A percentile compares a stretch with the other conserved stretches of the same genome.
phyloP scores from a whole-genome alignment of 164 flowering plant species.

The Cinnamomum micranthum region DNA sequence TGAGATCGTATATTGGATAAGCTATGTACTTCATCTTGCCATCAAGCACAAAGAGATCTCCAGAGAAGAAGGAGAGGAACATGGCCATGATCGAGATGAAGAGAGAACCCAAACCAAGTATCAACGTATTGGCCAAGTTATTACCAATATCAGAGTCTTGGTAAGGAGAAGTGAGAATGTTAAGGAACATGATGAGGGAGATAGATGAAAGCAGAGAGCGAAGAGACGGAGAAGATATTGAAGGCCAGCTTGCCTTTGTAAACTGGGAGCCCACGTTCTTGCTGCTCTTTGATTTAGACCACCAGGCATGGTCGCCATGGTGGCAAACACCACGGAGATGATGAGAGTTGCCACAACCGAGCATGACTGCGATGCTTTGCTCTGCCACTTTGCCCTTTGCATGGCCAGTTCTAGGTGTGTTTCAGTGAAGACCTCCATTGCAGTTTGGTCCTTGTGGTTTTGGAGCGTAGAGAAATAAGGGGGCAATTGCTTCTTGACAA shows the following conservation, averaged over 20 bases:
- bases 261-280: background rate
- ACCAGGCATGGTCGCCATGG: background rate
- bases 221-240: background rate
- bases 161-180: conserved; percentile 1
- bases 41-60: background rate
- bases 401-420: background rate
- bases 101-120: background rate
- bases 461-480: background rate
- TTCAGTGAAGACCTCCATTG: background rate
- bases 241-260: background rate
- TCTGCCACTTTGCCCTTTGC: background rate
- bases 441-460: background rate
- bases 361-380: background rate
- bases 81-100: background rate
- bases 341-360: conserved; percentile 3
- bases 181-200: background rate
- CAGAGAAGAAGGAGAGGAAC: background rate
- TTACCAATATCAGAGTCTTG: background rate
- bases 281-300: background rate
- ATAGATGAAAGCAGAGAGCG: background rate
- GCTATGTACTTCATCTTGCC: background rate
- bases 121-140: background rate
- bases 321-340: background rate
- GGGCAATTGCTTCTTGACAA: background rate
- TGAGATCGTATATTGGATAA: background rate